phyloP scores from a whole-genome alignment of 306 rosid genomes.

The Acmispon strigosus region DNA sequence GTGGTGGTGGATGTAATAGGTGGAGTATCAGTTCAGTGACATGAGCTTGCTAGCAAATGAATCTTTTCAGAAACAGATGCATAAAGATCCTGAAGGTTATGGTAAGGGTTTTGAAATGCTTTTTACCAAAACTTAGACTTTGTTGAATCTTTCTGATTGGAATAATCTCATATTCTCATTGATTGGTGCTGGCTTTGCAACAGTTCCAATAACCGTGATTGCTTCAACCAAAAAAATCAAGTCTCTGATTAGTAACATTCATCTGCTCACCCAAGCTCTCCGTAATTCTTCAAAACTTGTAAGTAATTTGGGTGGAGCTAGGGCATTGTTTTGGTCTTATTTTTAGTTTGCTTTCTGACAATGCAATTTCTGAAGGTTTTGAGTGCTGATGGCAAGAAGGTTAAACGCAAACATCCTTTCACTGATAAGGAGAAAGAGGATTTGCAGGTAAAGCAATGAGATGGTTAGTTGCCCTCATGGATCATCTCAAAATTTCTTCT shows the following conservation, averaged over 20 bases:
- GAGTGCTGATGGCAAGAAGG: slow-evolving; percentile 75
- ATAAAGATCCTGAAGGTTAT: slow-evolving; percentile 90
- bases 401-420: slow-evolving; percentile 73
- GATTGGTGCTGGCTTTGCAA: slow-evolving; percentile 2
- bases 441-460: slow-evolving; percentile 49
- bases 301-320: slow-evolving; percentile 25
- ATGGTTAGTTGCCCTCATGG: background rate
- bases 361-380: slow-evolving; percentile 45
- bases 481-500: background rate
- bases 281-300: slow-evolving; percentile 86
- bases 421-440: slow-evolving; percentile 84
- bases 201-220: slow-evolving; percentile 71
- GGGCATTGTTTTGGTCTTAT: background rate
- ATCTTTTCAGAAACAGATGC: slow-evolving; percentile 61
- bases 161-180: slow-evolving; percentile 5
- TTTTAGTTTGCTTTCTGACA: background rate
- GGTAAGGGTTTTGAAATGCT: slow-evolving; percentile 41
- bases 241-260: slow-evolving; percentile 53
- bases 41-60: slow-evolving; percentile 91
- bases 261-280: slow-evolving; percentile 56
- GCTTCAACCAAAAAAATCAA: slow-evolving; percentile 78
- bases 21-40: slow-evolving; percentile 86
- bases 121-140: background rate
- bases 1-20: slow-evolving; percentile 39
- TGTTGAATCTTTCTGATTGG: background rate